Conservation (phyloP, 2,329 filamentous ascomycete species). For the Phoma sp. region DNA sequence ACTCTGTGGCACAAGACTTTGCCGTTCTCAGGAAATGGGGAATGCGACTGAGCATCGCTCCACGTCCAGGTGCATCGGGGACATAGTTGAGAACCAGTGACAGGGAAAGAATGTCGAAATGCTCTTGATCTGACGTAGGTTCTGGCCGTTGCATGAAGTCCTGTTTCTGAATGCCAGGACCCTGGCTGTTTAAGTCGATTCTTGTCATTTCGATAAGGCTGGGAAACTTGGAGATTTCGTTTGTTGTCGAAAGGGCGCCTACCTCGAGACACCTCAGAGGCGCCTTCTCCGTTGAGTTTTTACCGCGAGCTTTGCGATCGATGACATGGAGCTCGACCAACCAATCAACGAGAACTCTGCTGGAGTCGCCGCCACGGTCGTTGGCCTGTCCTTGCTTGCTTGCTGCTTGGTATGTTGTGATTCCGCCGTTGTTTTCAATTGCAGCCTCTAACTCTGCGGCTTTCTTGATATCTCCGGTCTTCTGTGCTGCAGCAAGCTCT, state of each 20-base stretch:
- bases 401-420: conserved; percentile 67
- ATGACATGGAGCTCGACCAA: conserved; percentile 49
- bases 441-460: conserved; percentile 56
- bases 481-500: conserved; percentile 59
- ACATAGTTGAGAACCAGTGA: conserved; percentile 96
- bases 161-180: conserved; percentile 80
- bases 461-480: conserved; percentile 50
- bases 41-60: conserved; percentile 75
- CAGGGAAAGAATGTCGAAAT: conserved; percentile 89
- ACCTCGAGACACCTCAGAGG: conserved; percentile 80
- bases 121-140: conserved; percentile 66
- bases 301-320: conserved; percentile 14
- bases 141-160: conserved; percentile 92
- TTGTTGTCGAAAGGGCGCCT: conserved; percentile 82
- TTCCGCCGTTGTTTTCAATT: conserved; percentile 64
- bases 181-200: conserved; percentile 91
- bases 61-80: conserved; percentile 75
- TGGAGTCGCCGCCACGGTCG: conserved; percentile 70
- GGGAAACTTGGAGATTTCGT: conserved; percentile 77
- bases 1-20: conserved; percentile 15
- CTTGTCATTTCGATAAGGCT: conserved; percentile 75
- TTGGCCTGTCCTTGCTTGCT: conserved; percentile 68
- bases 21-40: conserved; percentile 41
- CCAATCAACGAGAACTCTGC: conserved; percentile 67
- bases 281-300: conserved; percentile 1